Conservation (phyloP, 768 basidiomycete genomes). For the Boletales sp. region DNA sequence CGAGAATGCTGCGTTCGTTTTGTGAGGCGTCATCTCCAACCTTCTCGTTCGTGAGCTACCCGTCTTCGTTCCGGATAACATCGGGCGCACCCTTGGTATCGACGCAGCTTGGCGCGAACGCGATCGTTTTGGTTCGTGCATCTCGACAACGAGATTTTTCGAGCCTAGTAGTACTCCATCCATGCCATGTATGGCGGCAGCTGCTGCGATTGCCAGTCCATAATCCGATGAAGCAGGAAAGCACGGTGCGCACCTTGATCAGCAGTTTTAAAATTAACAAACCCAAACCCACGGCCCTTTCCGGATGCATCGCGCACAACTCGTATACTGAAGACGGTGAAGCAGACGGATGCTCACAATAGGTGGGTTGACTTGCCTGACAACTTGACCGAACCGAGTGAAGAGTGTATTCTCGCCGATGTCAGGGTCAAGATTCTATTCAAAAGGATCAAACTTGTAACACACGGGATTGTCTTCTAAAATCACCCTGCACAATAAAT, state of each 20-base stretch:
- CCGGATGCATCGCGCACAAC: slow-evolving; percentile 87
- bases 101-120: slow-evolving; percentile 28
- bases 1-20: no score
- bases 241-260: slow-evolving; percentile 58
- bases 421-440: slow-evolving; percentile 77
- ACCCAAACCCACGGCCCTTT: slow-evolving; percentile 85
- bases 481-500: slow-evolving; percentile 79
- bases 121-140: slow-evolving; percentile 88
- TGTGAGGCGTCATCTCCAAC: no score
- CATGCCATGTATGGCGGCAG: slow-evolving; percentile 75
- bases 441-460: slow-evolving; percentile 2
- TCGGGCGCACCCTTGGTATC: no score
- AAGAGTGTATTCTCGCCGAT: slow-evolving; percentile 85
- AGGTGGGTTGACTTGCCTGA: slow-evolving; percentile 51
- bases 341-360: neutral
- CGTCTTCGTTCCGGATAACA: no score
- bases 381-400: slow-evolving; percentile 82
- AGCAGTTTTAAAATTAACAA: slow-evolving; percentile 82
- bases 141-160: slow-evolving; percentile 79
- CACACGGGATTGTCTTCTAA: slow-evolving; percentile 5
- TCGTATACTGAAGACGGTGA: slow-evolving; percentile 58
- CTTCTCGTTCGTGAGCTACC: no score
- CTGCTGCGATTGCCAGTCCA: slow-evolving; percentile 42
- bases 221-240: neutral
- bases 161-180: slow-evolving; percentile 68